These are phyloP conservation scores for Aspergillus indologenus DNA, from an alignment of 495 filamentous ascomycete species.

Conservation along the genomic window DNA sequence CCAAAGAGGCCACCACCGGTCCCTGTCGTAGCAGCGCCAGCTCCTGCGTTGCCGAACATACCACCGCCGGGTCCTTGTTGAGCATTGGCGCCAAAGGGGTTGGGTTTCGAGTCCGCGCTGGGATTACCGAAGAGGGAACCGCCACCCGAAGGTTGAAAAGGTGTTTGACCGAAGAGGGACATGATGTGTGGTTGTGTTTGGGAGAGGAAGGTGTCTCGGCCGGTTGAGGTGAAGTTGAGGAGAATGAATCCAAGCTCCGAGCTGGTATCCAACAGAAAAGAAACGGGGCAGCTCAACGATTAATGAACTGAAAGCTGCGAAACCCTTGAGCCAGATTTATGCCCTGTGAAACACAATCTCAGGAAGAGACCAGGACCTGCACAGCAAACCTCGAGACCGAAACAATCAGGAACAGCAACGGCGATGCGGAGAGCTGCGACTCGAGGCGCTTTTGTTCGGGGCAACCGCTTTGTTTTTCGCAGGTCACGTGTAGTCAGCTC, in stretches of 20 bases:
- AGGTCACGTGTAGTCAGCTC: slow-evolving; percentile 1
- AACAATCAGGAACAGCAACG: background rate
- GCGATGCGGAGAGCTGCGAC: background rate
- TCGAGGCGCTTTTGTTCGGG: background rate
- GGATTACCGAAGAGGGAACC: slow-evolving; percentile 39
- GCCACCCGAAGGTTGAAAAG: slow-evolving; percentile 3
- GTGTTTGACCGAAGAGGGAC: background rate
- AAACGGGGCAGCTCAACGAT: background rate
- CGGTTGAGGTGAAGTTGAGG: background rate
- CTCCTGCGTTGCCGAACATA: slow-evolving; percentile 17
- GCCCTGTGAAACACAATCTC: background rate
- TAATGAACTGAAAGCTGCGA: background rate
- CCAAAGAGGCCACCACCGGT: slow-evolving; percentile 31
- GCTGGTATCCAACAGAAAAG: background rate
- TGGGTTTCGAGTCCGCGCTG: background rate
- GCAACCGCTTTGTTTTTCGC: slow-evolving; percentile 7
- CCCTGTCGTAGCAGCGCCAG: slow-evolving; percentile 18
- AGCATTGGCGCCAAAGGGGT: slow-evolving; percentile 19
- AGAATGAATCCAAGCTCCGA: background rate
- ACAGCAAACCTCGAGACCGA: background rate
- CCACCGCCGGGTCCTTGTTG: slow-evolving; percentile 24
- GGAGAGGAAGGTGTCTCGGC: background rate
- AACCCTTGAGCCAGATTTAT: background rate
- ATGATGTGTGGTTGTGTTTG: background rate
- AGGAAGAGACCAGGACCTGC: background rate